Evolutionary conservation across 371 early-diverging fungal genomes (phyloP).

Genomic region (Apophysomyces sp.): DNA sequence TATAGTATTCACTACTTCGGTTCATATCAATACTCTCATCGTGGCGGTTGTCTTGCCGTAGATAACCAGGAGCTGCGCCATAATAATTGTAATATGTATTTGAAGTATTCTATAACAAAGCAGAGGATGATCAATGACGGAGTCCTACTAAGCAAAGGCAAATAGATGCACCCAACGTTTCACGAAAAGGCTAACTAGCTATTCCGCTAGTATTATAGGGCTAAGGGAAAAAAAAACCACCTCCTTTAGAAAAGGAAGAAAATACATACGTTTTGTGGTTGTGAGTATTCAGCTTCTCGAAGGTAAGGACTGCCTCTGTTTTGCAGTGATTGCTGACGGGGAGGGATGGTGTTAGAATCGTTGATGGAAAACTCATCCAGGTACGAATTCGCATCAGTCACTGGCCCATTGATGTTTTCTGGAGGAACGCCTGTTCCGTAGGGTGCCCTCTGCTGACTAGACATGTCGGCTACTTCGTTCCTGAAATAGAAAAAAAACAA

Average conservation of each 20-base stretch:
- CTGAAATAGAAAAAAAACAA: background rate
- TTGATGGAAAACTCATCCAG: slow-evolving; percentile 9
- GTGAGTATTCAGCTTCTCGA: slow-evolving; percentile 6
- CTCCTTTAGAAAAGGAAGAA: background rate
- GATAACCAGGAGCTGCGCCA: background rate
- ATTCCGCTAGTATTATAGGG: too few species aligned
- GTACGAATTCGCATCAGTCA: slow-evolving; percentile 1
- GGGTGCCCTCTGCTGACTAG: slow-evolving; percentile 12
- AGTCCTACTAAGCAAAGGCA: background rate
- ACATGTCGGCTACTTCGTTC: slow-evolving; percentile 6
- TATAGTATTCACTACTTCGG: background rate
- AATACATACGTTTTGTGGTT: slow-evolving; percentile 3
- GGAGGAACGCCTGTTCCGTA: slow-evolving; percentile 6
- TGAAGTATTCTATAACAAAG: slow-evolving; percentile 5
- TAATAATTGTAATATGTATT: slow-evolving; percentile 15
- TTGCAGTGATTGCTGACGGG: slow-evolving; percentile 16
- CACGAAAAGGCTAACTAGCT: background rate
- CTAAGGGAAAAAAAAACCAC: background rate
- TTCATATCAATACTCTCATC: background rate
- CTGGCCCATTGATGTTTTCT: slow-evolving; percentile 7
- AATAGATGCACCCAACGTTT: too few species aligned
- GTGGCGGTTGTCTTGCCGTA: background rate
- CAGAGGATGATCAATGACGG: background rate
- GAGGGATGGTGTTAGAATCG: slow-evolving; percentile 9
- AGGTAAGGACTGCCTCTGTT: slow-evolving; percentile 1